phyloP scores from a whole-genome alignment of 2,329 filamentous ascomycete species.

The Coniochaeta sp. region DNA sequence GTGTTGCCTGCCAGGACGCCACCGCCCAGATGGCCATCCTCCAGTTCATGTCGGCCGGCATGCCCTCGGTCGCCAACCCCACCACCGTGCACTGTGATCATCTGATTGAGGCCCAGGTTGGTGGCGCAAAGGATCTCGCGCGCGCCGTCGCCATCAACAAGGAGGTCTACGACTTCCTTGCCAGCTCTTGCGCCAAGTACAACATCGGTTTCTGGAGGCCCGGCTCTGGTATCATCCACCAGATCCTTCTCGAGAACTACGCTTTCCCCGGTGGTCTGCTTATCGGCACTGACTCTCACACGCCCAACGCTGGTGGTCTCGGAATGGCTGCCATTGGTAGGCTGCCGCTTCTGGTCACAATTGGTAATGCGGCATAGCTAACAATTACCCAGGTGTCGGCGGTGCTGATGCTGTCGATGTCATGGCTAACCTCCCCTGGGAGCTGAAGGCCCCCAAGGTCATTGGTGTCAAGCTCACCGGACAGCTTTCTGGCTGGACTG shows the following conservation, averaged over 20 bases:
- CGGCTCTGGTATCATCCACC: conserved; percentile 98
- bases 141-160: conserved; percentile 93
- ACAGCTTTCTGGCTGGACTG: conserved; percentile 79
- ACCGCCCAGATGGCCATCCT: conserved; percentile 99
- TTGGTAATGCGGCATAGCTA: not conserved
- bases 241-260: conserved; percentile 98
- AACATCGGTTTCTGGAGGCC: conserved; percentile 99
- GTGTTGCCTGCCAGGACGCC: conserved; percentile 98
- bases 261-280: conserved; percentile 97
- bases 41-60: conserved; percentile 98
- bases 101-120: conserved; percentile 95
- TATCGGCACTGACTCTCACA: conserved; percentile 97
- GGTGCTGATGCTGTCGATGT: conserved; percentile 82
- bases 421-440: conserved; percentile 96
- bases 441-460: conserved; percentile 94
- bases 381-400: not conserved
- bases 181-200: conserved; percentile 93
- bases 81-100: conserved; percentile 98
- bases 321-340: conserved; percentile 2
- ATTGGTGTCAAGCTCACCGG: conserved; percentile 96
- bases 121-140: conserved; percentile 87
- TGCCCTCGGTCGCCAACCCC: conserved; percentile 91
- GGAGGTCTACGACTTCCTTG: conserved; percentile 97
- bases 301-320: conserved; percentile 49
- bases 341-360: not conserved